phyloP scores from a whole-genome alignment of 2,329 filamentous ascomycete genomes.

The Fusarium sambucinum region DNA sequence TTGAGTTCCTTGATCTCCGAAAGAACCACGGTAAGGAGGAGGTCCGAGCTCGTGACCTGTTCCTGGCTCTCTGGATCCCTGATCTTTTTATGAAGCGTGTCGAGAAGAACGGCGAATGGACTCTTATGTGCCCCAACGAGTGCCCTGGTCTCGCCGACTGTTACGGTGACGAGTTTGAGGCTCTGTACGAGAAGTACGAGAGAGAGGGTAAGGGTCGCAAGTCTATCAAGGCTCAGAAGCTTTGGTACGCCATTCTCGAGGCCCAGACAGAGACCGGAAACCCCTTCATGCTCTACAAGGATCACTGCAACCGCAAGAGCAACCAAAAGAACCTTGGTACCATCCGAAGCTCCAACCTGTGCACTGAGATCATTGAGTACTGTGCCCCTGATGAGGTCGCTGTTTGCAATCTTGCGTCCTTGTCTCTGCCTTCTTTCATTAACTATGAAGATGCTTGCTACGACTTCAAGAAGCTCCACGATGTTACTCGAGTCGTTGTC shows the following conservation, averaged over 20 bases:
- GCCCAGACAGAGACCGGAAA: conserved; percentile 99
- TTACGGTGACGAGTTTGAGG: conserved; percentile 97
- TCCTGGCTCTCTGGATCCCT: conserved; percentile 98
- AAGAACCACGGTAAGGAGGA: conserved; percentile 99
- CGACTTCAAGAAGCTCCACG: conserved; percentile 96
- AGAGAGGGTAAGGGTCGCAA: conserved; percentile 86
- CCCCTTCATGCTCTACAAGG: conserved; percentile 99
- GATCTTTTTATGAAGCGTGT: conserved; percentile 99
- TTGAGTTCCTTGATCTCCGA: conserved; percentile 95
- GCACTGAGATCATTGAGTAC: conserved; percentile 99
- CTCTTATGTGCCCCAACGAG: conserved; percentile 97
- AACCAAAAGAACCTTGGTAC: conserved; percentile 99
- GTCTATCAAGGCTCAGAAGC: conserved; percentile 96
- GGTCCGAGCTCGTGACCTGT: conserved; percentile 94
- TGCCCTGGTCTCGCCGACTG: conserved; percentile 94
- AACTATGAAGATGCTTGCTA: conserved; percentile 87
- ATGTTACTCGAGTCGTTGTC: conserved; percentile 91
- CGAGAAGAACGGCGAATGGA: conserved; percentile 96
- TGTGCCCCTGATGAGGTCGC: conserved; percentile 97
- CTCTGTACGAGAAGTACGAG: conserved; percentile 94
- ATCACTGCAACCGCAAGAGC: conserved; percentile 97
- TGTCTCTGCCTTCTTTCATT: conserved; percentile 91
- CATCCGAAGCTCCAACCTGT: conserved; percentile 98
- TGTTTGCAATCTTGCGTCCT: conserved; percentile 96
- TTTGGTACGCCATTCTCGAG: conserved; percentile 99